phyloP scores from a whole-genome alignment of 176 grass and related monocot species.

The Triticum monococcum region DNA sequence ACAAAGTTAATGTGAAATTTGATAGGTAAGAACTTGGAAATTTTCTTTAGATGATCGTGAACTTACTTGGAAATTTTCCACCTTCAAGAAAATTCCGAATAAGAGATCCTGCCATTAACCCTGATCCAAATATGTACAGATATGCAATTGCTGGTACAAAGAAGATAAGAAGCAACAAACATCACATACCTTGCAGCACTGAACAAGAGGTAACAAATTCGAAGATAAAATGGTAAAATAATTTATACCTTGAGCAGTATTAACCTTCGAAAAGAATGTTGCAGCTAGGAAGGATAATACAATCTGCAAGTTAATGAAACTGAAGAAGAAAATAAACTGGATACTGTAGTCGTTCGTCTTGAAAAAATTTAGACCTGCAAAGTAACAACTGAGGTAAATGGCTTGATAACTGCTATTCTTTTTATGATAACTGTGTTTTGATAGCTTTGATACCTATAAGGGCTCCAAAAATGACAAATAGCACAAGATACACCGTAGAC shows the following conservation, averaged over 20 bases:
- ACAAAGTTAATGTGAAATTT: not conserved
- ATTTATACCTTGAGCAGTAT: constrained; percentile 73
- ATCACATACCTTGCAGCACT: constrained; percentile 33
- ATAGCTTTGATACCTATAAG: constrained; percentile 59
- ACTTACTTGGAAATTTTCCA: constrained; percentile 82
- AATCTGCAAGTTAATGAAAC: constrained; percentile 95
- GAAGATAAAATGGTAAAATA: not conserved
- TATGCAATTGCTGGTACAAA: constrained; percentile 73
- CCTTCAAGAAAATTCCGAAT: constrained; percentile 79
- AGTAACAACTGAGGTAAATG: constrained; percentile 24
- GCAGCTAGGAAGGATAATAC: constrained; percentile 70
- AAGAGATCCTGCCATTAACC: constrained; percentile 69
- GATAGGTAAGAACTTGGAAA: not conserved
- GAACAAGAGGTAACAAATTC: not conserved
- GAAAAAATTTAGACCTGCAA: constrained; percentile 86
- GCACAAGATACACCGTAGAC: constrained; percentile 63
- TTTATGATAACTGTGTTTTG: not conserved
- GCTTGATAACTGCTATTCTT: not conserved
- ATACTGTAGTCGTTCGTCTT: constrained; percentile 77
- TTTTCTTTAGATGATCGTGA: not conserved
- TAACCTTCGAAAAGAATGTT: constrained; percentile 75
- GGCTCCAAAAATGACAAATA: constrained; percentile 86
- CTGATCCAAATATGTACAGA: constrained; percentile 81
- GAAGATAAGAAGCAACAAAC: constrained; percentile 18
- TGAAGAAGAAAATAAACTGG: constrained; percentile 87